Conservation (phyloP, 2,329 filamentous ascomycete genomes). For the Ramichloridium luteum region DNA sequence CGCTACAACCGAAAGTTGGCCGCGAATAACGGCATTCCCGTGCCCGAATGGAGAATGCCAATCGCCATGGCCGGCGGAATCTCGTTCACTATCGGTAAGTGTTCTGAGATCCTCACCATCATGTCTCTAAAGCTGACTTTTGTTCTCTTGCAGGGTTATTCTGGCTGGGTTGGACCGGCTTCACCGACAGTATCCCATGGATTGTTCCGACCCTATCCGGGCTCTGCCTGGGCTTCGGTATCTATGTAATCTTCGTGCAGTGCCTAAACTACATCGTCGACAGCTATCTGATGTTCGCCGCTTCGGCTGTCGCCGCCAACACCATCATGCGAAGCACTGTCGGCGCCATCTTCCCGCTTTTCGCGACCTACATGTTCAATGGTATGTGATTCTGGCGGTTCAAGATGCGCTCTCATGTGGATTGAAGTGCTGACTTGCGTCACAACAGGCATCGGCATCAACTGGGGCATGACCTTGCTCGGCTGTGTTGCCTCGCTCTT, state of each 20-base stretch:
- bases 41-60: conserved; percentile 35
- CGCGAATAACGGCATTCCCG: conserved; percentile 26
- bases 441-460: conserved; percentile 35
- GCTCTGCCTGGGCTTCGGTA: conserved; percentile 44
- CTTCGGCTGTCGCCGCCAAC: conserved; percentile 44
- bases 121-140: conserved; percentile 29
- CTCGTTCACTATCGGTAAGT: conserved; percentile 23
- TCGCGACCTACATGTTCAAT: conserved; percentile 29
- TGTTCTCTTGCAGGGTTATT: conserved; percentile 20
- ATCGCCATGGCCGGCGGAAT: conserved; percentile 38
- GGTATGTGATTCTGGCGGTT: conserved; percentile 29
- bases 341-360: conserved; percentile 42
- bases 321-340: conserved; percentile 41
- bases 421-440: no score
- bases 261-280: conserved; percentile 49
- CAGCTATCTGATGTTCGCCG: conserved; percentile 43
- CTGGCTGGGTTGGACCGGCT: conserved; percentile 19
- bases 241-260: conserved; percentile 46
- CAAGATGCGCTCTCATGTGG: conserved; percentile 1
- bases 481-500: conserved; percentile 32
- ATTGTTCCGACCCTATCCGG: conserved; percentile 31
- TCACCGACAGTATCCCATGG: conserved; percentile 25
- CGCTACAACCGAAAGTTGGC: conserved; percentile 22
- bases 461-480: conserved; percentile 35
- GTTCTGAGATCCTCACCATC: conserved; percentile 36